Conservation (phyloP, 192 early-diverging fungal genomes). For the Backusella psychrophila region DNA sequence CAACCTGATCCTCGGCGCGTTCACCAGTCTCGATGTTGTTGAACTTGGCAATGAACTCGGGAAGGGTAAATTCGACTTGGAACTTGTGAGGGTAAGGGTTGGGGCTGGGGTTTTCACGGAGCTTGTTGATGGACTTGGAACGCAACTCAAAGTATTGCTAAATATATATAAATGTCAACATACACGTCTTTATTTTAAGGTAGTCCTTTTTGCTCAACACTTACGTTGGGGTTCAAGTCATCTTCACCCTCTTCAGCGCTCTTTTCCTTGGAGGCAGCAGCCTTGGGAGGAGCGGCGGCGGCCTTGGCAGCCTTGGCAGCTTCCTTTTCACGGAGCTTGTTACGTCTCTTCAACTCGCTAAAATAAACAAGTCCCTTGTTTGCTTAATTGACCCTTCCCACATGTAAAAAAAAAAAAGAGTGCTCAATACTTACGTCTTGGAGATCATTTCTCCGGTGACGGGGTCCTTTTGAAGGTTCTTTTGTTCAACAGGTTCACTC, state of each 20-base stretch:
- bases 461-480: slow-evolving; percentile 71
- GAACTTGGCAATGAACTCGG: slow-evolving; percentile 88
- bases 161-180: slow-evolving; percentile 34
- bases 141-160: slow-evolving; percentile 98
- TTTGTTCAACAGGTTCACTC: slow-evolving; percentile 9
- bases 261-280: slow-evolving; percentile 37
- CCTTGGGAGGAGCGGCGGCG: slow-evolving; percentile 44
- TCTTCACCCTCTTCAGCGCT: slow-evolving; percentile 76
- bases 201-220: slow-evolving; percentile 41
- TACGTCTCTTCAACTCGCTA: slow-evolving; percentile 91
- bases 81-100: slow-evolving; percentile 99
- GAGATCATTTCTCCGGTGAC: slow-evolving; percentile 93
- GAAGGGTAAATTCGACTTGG: slow-evolving; percentile 81
- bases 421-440: slow-evolving; percentile 66
- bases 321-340: slow-evolving; percentile 90
- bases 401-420: no score
- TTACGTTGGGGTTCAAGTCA: slow-evolving; percentile 82
- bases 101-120: slow-evolving; percentile 79
- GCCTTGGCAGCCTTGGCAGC: slow-evolving; percentile 61
- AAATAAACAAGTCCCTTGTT: neutral
- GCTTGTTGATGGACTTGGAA: slow-evolving; percentile 76
- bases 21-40: slow-evolving; percentile 66
- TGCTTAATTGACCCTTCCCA: neutral
- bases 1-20: slow-evolving; percentile 58
- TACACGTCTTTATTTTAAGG: neutral